Evolutionary conservation across 1,284 basidiomycete species (phyloP), one percentile per base, ranked within the genome.

Genomic region (Gymnopus androsaceus): DNA sequence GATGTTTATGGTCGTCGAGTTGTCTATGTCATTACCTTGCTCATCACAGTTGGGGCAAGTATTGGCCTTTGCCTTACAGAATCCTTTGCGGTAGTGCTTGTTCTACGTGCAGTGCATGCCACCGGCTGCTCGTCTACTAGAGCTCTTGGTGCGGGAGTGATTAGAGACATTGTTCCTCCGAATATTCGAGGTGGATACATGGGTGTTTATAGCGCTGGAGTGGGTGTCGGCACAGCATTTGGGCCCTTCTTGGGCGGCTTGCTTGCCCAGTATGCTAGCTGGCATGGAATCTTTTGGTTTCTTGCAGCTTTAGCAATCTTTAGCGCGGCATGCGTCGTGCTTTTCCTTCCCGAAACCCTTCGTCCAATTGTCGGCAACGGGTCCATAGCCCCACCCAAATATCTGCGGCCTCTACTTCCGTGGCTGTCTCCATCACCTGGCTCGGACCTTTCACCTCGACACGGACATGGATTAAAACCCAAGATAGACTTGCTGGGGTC

Each of bases 211-310:
- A 48, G 27, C 17, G 53, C 53, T n/a, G 45, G 53, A 11, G 46
- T 55, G 17, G 36, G 33, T 11, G 28, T 38, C 6, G 53, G 53
- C 8, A 40, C 49, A 15, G 48, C 55, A 8, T 37, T 51, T 31
- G 55, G 55, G 4, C 55, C 55, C 14, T 38, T 56, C 8, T 33
- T 56, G 8, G 53, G 55, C 4, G 55, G 55, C 5, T 15, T 51
- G 14, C 49, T 56, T 3, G 55, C 55, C 3, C 55, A 51, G 38
- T 51, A 51, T 23, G 25, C 55, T 3, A 36, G 41, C n/a, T 56
- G 49, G 49, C 55, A 56, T 23, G 55, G 40, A 7, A 56, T 56
- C 21, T 56, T 56, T 41, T 51, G 37, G 15, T 56, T 51, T 33
- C 48, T 51, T 6, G 23, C 45, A 25, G 55, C 48, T 3, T 14